A percentile compares a stretch with the other conserved stretches of the same genome.
phyloP scores from a whole-genome alignment of 208 protist genomes.

The Trichomonas tenax region DNA sequence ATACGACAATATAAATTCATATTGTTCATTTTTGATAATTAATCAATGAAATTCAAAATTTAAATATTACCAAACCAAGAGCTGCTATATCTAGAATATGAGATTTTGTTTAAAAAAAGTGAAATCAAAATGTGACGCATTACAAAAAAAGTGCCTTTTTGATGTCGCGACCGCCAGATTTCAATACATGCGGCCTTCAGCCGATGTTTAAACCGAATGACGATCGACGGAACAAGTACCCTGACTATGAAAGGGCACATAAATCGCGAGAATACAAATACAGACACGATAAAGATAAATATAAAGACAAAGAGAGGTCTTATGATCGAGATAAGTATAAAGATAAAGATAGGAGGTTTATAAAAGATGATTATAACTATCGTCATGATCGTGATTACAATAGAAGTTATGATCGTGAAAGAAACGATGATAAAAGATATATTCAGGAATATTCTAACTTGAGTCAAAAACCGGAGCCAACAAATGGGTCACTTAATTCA shows the following conservation, averaged over 20 bases:
- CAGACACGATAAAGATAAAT: background rate
- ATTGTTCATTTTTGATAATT: no score
- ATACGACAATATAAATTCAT: no score
- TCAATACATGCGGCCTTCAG: background rate
- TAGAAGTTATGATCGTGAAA: background rate
- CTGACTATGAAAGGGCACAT: background rate
- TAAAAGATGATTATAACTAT: background rate
- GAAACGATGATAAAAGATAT: background rate
- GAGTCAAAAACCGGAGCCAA: background rate
- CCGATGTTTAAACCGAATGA: background rate
- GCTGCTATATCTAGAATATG: no score
- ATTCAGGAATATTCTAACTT: background rate
- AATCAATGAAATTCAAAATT: no score
- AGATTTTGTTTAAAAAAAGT: no score
- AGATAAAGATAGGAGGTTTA: background rate
- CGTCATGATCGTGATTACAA: background rate
- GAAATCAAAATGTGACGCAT: no score
- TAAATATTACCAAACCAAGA: no score
- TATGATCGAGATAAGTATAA: background rate
- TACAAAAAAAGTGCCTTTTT: no score
- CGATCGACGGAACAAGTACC: background rate
- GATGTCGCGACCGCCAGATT: background rate
- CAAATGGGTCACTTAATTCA: background rate
- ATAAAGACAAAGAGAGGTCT: background rate
- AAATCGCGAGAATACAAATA: background rate